phyloP scores from a whole-genome alignment of 1,284 basidiomycete species.

The Cryptococcus deneoformans region DNA sequence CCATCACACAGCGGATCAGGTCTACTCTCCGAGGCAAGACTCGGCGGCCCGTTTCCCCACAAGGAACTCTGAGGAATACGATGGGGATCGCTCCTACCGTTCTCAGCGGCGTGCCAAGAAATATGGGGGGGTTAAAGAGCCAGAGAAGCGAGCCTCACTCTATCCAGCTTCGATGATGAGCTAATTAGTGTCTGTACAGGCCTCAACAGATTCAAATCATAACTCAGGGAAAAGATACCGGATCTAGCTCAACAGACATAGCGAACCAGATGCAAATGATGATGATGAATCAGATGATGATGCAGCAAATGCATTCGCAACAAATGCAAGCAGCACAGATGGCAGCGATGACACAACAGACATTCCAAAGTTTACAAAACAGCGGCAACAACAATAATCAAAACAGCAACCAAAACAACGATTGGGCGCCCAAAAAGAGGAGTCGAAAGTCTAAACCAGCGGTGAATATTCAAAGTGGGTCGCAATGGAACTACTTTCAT shows the following conservation, averaged over 20 bases:
- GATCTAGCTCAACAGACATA: not conserved
- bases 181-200: not conserved
- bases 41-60: too few relatives aligned
- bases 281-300: constrained; percentile 41
- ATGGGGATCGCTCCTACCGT: too few relatives aligned
- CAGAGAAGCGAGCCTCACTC: too few relatives aligned
- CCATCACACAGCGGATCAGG: not conserved
- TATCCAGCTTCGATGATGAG: too few relatives aligned
- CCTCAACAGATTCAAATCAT: constrained; percentile 13
- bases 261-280: constrained; percentile 31
- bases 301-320: constrained; percentile 34
- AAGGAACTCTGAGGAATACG: too few relatives aligned
- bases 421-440: not conserved
- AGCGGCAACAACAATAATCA: not conserved
- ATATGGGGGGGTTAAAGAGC: too few relatives aligned
- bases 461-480: constrained; percentile 30
- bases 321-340: constrained; percentile 36
- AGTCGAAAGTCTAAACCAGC: constrained; percentile 3
- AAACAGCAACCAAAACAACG: not conserved
- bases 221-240: constrained; percentile 3
- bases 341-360: constrained; percentile 24
- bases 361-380: constrained; percentile 7
- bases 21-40: too few relatives aligned
- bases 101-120: too few relatives aligned
- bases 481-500: too few relatives aligned